Base-by-base conservation (phyloP, 169 alveolate genomes). In the Cryptosporidium parvum region DNA sequence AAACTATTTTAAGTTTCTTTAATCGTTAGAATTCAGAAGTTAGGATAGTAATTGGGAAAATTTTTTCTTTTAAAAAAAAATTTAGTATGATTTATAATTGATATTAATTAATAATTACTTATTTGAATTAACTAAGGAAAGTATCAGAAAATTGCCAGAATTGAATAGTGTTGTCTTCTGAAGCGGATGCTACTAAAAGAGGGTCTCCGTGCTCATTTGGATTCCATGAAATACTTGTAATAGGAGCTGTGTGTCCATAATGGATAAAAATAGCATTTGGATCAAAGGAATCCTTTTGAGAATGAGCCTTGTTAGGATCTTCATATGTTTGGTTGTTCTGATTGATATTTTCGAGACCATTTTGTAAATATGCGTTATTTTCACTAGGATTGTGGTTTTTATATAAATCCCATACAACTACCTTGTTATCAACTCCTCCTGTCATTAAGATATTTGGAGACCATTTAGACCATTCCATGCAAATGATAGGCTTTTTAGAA, bases 111-210 rank as follows among this genome's bases (percentile, higher is more conserved):
- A 8, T 35, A 14, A 35, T 33, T 31, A 33, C 18, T 69, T 69
- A 33, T 16, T 33, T 65, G 51, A 65, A 31, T n/a, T 65, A 33
- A 65, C 18, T 65, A 65, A 80, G 35, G 5, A 31, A 80, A 10
- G 59, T 61, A 26, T 80, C 89, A 12, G 89, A 59, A 23, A 80
- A 42, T 62, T 94, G 91, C 97, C 97, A 94, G 61, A 94, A 91
- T 73, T 94, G 94, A 44, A 94, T 69, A 31, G 94, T 94, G 85
- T 94, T 94, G 85, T 94, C 97, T 73, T 94, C 97, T 12, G 96
- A 92, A 45, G 92, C 91, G 33, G 95, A 92, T 26, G 96, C 96
- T 56, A 93, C 85, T 71, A 93, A 85, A 18, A 93, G 87, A 70
- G 93, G 93, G 51, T 94, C 95, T 70, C 94, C 94, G 3, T 72